A percentile compares a stretch with the other conserved stretches of the same genome.
Evolutionary conservation across 192 early-diverging fungal species (phyloP).

Genomic region (Umbelopsis isabellina): DNA sequence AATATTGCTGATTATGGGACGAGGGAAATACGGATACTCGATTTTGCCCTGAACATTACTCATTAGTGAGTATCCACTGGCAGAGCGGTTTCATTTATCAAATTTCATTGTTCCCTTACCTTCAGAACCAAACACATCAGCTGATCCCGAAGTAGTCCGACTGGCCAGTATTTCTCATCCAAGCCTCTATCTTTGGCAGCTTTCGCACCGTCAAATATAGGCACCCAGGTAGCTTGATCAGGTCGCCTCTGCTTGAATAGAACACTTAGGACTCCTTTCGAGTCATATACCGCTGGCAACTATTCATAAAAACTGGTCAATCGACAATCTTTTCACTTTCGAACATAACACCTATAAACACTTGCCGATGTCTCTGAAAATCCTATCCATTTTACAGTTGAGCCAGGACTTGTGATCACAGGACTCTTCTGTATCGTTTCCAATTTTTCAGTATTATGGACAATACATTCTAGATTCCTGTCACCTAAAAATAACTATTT

Average conservation of each 20-base stretch:
- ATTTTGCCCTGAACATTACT: conserved; percentile 50
- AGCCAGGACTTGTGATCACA: conserved; percentile 65
- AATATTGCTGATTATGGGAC: conserved; percentile 69
- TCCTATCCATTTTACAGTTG: conserved; percentile 78
- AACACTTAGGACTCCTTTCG: conserved; percentile 72
- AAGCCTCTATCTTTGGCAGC: conserved; percentile 39
- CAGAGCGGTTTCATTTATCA: neutral
- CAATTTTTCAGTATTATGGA: conserved; percentile 60
- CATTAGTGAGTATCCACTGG: neutral
- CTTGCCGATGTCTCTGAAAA: conserved; percentile 78
- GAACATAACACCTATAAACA: conserved; percentile 19
- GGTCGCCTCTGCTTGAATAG: conserved; percentile 71
- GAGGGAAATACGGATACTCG: conserved; percentile 67
- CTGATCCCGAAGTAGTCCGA: conserved; percentile 71
- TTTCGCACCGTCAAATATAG: conserved; percentile 70
- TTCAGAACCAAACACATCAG: conserved; percentile 77
- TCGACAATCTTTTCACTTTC: neutral
- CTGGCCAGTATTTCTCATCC: conserved; percentile 82
- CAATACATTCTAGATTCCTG: conserved; percentile 63
- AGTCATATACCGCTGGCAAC: conserved; percentile 82
- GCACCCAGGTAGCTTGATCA: conserved; percentile 76
- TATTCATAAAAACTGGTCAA: conserved; percentile 22
- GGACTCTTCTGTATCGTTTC: conserved; percentile 58
- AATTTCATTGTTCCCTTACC: conserved; percentile 39
- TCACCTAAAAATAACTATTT: conserved; percentile 33